Evolutionary conservation across 2,329 filamentous ascomycete species (phyloP).

Genomic region (Trichothecium sympodiale): DNA sequence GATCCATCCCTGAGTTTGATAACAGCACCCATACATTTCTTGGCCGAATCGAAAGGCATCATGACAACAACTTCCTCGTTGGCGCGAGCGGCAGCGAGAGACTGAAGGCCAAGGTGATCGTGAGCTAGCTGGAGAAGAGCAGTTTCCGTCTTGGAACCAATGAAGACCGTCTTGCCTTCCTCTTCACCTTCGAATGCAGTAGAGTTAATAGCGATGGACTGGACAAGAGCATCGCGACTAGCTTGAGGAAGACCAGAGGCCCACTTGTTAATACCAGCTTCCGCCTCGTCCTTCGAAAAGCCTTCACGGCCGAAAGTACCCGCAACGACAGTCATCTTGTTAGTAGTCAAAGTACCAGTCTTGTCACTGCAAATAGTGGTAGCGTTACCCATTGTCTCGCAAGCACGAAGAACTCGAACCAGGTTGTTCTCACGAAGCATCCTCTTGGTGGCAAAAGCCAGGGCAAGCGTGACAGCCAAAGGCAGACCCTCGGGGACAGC

Average conservation of each 20-base stretch:
- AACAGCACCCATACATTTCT: slow-evolving; percentile 47
- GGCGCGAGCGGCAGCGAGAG: slow-evolving; percentile 31
- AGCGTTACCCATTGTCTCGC: slow-evolving; percentile 54
- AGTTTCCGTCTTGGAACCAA: slow-evolving; percentile 47
- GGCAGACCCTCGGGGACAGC: slow-evolving; percentile 50
- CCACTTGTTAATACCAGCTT: slow-evolving; percentile 8
- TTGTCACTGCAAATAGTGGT: slow-evolving; percentile 56
- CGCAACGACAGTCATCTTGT: slow-evolving; percentile 30
- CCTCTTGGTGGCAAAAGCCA: slow-evolving; percentile 50
- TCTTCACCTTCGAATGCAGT: slow-evolving; percentile 44
- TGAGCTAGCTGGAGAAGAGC: slow-evolving; percentile 39
- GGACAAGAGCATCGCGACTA: slow-evolving; percentile 24
- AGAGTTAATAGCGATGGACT: slow-evolving; percentile 44
- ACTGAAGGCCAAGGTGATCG: slow-evolving; percentile 37
- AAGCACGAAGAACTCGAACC: slow-evolving; percentile 46
- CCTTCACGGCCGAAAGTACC: slow-evolving; percentile 36
- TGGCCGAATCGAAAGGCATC: slow-evolving; percentile 42
- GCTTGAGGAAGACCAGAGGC: slow-evolving; percentile 10
- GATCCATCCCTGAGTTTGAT: slow-evolving; percentile 31
- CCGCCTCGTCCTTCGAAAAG: slow-evolving; percentile 9
- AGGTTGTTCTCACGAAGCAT: slow-evolving; percentile 55
- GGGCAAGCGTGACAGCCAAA: slow-evolving; percentile 48
- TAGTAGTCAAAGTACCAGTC: slow-evolving; percentile 41
- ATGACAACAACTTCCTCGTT: slow-evolving; percentile 36
- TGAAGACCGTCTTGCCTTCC: slow-evolving; percentile 30